Evolutionary conservation across 139 green algal species (phyloP).

Genomic region (Nannochloris sp.): DNA sequence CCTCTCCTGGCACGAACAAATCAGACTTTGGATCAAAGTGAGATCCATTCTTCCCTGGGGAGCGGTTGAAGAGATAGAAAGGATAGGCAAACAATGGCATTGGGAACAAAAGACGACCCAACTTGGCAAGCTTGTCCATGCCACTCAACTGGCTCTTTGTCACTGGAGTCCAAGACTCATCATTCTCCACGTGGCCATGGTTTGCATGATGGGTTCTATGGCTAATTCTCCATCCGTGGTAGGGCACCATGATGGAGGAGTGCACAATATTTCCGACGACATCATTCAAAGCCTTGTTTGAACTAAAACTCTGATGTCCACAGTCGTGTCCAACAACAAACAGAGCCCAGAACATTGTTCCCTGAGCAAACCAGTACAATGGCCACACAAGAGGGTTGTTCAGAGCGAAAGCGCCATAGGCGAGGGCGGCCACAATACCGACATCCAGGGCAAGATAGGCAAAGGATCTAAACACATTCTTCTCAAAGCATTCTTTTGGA

Average conservation of each 20-base stretch:
- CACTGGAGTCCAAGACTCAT: slow-evolving; percentile 88
- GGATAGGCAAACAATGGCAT: slow-evolving; percentile 80
- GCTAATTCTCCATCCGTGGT: slow-evolving; percentile 89
- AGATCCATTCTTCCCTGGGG: slow-evolving; percentile 78
- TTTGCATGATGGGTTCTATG: slow-evolving; percentile 91
- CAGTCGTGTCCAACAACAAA: slow-evolving; percentile 96
- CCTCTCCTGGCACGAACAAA: slow-evolving; percentile 63
- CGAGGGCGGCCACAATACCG: slow-evolving; percentile 71
- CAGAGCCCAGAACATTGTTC: slow-evolving; percentile 97
- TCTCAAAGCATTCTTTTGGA: slow-evolving; percentile 70
- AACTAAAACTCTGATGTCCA: slow-evolving; percentile 86
- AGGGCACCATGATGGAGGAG: slow-evolving; percentile 89
- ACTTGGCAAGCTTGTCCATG: slow-evolving; percentile 30
- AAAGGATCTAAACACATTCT: slow-evolving; percentile 60
- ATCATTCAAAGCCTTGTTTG: slow-evolving; percentile 86
- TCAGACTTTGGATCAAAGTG: slow-evolving; percentile 87
- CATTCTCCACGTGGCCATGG: slow-evolving; percentile 93
- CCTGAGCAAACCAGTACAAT: slow-evolving; percentile 89
- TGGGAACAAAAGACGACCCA: slow-evolving; percentile 72
- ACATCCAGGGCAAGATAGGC: slow-evolving; percentile 71
- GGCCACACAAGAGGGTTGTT: slow-evolving; percentile 78
- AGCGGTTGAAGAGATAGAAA: slow-evolving; percentile 81
- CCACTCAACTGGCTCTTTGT: slow-evolving; percentile 36
- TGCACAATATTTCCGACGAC: slow-evolving; percentile 85
- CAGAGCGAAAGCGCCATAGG: slow-evolving; percentile 47